Evolutionary conservation across 208 protist genomes (phyloP).

Genomic region (Wallacemonas sp.): DNA sequence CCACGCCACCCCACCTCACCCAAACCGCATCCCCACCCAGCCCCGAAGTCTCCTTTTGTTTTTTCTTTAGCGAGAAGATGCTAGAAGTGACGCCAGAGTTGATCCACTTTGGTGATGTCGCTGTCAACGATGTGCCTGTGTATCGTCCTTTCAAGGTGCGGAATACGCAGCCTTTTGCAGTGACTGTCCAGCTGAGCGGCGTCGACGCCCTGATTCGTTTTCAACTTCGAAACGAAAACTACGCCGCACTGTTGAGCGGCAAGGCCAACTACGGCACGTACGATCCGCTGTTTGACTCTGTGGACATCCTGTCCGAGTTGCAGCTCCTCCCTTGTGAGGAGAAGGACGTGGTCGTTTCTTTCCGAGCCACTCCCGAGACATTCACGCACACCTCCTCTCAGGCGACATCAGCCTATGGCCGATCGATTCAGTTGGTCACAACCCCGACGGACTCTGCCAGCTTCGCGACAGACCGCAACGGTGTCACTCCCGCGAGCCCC

Average conservation of each 20-base stretch:
- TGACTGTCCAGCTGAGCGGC: constrained; percentile 42
- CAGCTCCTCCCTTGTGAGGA: constrained; percentile 38
- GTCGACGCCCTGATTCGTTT: constrained; percentile 45
- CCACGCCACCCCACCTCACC: background rate
- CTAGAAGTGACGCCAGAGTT: constrained; percentile 35
- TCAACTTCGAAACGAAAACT: constrained; percentile 67
- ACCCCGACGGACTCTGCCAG: background rate
- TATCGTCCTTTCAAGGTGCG: constrained; percentile 49
- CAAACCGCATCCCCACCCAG: background rate
- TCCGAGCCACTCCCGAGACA: constrained; percentile 44
- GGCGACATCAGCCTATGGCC: constrained; percentile 18
- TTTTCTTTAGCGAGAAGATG: constrained; percentile 38
- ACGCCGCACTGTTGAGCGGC: constrained; percentile 22
- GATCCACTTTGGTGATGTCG: constrained; percentile 61
- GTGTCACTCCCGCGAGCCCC: too few species aligned
- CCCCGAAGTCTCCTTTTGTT: constrained; percentile 30
- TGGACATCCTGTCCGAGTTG: constrained; percentile 45
- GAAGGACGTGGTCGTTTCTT: constrained; percentile 58
- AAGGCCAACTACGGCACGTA: constrained; percentile 28
- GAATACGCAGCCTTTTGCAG: constrained; percentile 34
- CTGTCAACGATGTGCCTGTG: constrained; percentile 64
- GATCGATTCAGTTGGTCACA: constrained; percentile 10
- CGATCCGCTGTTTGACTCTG: constrained; percentile 62
- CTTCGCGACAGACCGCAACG: background rate
- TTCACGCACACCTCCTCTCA: constrained; percentile 62